Base-by-base conservation (phyloP, 306 rosid species). In the Malus asiatica region DNA sequence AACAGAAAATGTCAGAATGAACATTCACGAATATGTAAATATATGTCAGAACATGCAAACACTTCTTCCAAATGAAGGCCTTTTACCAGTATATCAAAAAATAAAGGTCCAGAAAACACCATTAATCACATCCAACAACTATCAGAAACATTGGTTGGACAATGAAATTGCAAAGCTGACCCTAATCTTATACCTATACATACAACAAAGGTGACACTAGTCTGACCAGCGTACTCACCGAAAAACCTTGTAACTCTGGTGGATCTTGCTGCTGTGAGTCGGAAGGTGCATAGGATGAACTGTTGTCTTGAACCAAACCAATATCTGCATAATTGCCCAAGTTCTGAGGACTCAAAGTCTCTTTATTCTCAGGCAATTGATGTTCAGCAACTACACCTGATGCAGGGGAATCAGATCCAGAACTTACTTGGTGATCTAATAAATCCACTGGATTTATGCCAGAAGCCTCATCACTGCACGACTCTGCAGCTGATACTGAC, bases 211-310 rank as follows among this genome's bases (percentile, higher is more conserved):
- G 51, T 1, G 22, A 25, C 38, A 46, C 72, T 35, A 73, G 32
- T 44, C 57, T 60, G 62, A 71, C 52, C 40, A 25, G 19, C 45
- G 38, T 10, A 86, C 99, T 90, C 84, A 96, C 99, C 52, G 94
- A 87, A 77, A 96, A 93, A 66, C 96, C 97, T 1, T 91, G 90
- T 80, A 92, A 80, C 70, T 92, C 98, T 22, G 89, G 84, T 79
- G 93, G 89, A 83, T 89, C 92, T 75, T 88, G 94, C 58, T 81
- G 90, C 63, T 87, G 98, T 8, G 93, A 75, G 69, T 81, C 88
- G 27, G 97, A 79, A 63, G 91, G 97, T 32, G 77, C 83, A 83
- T 82, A 96, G 16, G 97, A 77, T 3, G 90, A 85, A 80, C 88
- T 87, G 68, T 74, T 87, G 68, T 89, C 97, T 63, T 69, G 89